Evolutionary conservation across 2,329 filamentous ascomycete genomes (phyloP).

Genomic region (Talaromyces rugulosus): DNA sequence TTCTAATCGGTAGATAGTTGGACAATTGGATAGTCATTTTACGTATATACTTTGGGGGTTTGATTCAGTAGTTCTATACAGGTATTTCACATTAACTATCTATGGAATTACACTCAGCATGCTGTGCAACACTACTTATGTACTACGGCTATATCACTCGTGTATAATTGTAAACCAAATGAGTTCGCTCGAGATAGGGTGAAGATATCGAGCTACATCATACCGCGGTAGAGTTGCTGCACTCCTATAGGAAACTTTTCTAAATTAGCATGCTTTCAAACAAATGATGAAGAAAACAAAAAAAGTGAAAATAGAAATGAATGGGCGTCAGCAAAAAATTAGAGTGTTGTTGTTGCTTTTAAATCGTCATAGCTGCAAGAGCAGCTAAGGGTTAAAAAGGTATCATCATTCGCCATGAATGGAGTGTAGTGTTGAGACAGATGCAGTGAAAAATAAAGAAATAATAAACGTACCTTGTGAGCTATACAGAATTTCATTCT

Average conservation of each 20-base stretch:
- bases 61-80: background rate
- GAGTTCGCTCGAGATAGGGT: background rate
- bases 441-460: background rate
- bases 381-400: conserved; percentile 62
- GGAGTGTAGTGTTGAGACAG: background rate
- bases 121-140: background rate
- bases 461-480: conserved; percentile 6
- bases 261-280: background rate
- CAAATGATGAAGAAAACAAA: background rate
- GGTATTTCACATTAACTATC: background rate
- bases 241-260: background rate
- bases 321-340: conserved; percentile 64
- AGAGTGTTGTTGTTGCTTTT: conserved; percentile 64
- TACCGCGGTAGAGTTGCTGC: background rate
- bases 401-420: conserved; percentile 54
- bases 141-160: background rate
- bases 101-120: background rate
- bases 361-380: conserved; percentile 50
- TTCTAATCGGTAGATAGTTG: conserved; percentile 13
- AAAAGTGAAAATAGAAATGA: background rate
- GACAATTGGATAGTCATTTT: background rate
- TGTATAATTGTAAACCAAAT: background rate
- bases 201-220: background rate
- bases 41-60: background rate
- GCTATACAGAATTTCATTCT: conserved; percentile 6